A percentile compares a stretch with the other conserved stretches of the same genome.
Conservation (phyloP, 2,329 filamentous ascomycete species). For the Lasiodiplodia sp. region DNA sequence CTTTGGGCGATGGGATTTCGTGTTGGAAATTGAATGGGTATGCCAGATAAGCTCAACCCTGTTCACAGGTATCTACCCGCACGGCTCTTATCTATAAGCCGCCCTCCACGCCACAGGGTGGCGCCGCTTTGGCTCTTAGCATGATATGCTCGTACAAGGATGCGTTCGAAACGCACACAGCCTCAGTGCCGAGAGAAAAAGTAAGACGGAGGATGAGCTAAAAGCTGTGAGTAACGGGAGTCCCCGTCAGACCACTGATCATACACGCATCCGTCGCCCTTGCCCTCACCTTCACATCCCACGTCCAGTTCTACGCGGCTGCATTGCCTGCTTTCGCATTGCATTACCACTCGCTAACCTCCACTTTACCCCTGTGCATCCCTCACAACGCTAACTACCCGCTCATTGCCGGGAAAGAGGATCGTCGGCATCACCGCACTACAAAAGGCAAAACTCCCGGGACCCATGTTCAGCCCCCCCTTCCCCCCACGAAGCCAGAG, state of each 20-base stretch:
- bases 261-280: neutral
- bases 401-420: no score
- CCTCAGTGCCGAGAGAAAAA: neutral
- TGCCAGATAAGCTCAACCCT: neutral
- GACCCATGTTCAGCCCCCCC: neutral
- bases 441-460: neutral
- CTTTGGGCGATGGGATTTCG: neutral
- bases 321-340: no score
- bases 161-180: neutral
- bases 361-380: no score
- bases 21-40: neutral
- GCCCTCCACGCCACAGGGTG: neutral
- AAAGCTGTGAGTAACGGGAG: neutral
- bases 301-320: no score
- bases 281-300: no score
- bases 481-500: neutral
- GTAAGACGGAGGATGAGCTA: neutral
- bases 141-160: neutral
- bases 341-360: no score
- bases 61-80: neutral
- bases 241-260: neutral
- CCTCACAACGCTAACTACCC: no score
- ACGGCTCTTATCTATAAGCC: neutral
- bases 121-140: neutral
- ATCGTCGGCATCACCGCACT: neutral